phyloP scores from a whole-genome alignment of 345 rosid genomes.

The Gossypium anomalum region DNA sequence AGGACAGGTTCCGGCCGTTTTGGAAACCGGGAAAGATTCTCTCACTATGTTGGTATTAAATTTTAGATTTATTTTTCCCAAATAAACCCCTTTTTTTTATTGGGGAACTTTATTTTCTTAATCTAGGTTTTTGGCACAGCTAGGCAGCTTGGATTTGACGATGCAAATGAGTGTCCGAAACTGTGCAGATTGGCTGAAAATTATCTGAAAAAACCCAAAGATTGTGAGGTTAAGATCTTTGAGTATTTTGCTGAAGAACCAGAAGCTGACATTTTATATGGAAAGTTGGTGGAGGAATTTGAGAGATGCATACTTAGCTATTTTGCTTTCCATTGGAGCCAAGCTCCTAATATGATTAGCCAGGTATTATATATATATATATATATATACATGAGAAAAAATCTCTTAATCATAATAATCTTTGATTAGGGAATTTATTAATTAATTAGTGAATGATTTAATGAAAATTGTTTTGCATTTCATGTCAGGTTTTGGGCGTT shows the following conservation, averaged over 20 bases:
- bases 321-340: slow-evolving; percentile 83
- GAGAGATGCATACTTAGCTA: slow-evolving; percentile 80
- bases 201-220: slow-evolving; percentile 50
- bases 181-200: slow-evolving; percentile 64
- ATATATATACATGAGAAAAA: background rate
- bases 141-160: slow-evolving; percentile 76
- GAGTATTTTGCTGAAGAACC: slow-evolving; percentile 48
- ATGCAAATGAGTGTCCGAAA: slow-evolving; percentile 61
- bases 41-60: slow-evolving; percentile 69
- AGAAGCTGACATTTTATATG: slow-evolving; percentile 54
- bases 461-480: background rate
- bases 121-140: slow-evolving; percentile 34
- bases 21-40: slow-evolving; percentile 64
- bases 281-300: slow-evolving; percentile 63
- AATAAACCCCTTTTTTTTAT: background rate
- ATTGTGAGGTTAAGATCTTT: slow-evolving; percentile 52
- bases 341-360: slow-evolving; percentile 56
- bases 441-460: background rate
- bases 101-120: background rate
- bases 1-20: slow-evolving; percentile 54
- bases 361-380: slow-evolving; percentile 37
- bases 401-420: background rate
- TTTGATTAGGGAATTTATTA: background rate
- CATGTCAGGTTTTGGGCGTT: slow-evolving; percentile 47
- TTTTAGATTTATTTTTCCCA: background rate